Base-by-base conservation (phyloP, 257 asterid genomes). In the Jasminum sambac region DNA sequence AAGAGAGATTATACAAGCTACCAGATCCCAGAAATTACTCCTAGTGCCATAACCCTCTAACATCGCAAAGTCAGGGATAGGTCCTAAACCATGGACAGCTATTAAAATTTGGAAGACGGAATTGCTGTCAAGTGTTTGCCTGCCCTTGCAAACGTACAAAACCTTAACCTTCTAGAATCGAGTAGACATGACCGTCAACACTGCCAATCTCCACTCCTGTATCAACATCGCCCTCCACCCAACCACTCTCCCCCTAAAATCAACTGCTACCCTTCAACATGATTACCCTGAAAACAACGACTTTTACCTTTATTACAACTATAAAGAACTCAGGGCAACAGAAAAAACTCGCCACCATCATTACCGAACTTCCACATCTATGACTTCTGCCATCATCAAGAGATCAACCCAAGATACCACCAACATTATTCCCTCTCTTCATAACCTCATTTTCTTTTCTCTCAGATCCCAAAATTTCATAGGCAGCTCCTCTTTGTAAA, bases 401-500 rank as follows among this genome's bases (percentile, higher is more conserved):
- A 19, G 34, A 52, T 52, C 61, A 52, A 17, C 30, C 61, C 61
- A 55, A 55, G 16, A 17, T 55, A 55, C 26, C 59, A 50, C 59
- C 61, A 19, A 55, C 26, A 21, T 13, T 12, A 17, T 17, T 55
- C 61, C 16, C 61, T 55, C 30, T 10, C 19, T 21, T 55, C 61
- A 55, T 21, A 55, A 19, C 23, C 62, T 13, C 34, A 19, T 19
- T 55, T 55, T 26, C 8, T 52, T 41, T 14, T 13, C 3, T 23
- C 62, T 55, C 30, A 23, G 36, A 55, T 55, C 62, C 23, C 62
- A 55, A 55, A 50, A 55, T 55, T 55, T 55, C 62, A 23, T 19
- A 55, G 0, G 6, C 62, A 19, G 36, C 62, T 55, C 62, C 36
- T 3, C 16, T 23, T 55, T 6, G 23, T 55, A 55, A 34, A 21